Evolutionary conservation across 2,329 filamentous ascomycete species (phyloP).

Genomic region (Thielaviopsis ethacetica): DNA sequence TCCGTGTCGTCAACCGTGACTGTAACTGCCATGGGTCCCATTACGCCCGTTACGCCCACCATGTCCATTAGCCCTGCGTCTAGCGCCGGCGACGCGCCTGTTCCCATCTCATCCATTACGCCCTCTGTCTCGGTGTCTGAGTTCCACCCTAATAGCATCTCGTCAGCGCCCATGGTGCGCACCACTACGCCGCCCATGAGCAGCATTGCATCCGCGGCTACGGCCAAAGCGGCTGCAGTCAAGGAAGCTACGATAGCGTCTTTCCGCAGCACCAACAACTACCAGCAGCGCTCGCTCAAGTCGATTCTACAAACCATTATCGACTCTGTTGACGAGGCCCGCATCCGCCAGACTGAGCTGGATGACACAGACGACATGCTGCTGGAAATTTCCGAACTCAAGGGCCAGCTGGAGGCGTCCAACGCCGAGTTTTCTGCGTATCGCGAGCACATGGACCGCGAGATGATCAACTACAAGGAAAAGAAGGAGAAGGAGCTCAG

Average conservation of each 20-base stretch:
- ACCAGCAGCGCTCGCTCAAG: slow-evolving; percentile 3
- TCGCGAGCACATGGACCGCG: slow-evolving; percentile 8
- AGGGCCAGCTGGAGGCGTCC: slow-evolving; percentile 7
- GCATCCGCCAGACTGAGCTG: slow-evolving; percentile 4
- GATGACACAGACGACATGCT: slow-evolving; percentile 8
- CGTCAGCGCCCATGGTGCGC: not conserved
- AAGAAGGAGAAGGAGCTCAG: slow-evolving; percentile 10
- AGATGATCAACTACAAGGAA: slow-evolving; percentile 8
- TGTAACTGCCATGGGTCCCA: not conserved
- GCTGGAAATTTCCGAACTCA: slow-evolving; percentile 11
- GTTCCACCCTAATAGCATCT: not conserved
- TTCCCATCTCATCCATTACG: not conserved
- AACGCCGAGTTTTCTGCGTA: slow-evolving; percentile 7
- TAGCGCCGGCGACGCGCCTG: not conserved
- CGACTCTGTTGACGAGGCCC: slow-evolving; percentile 8
- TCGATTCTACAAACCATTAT: slow-evolving; percentile 8
- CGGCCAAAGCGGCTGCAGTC: not conserved
- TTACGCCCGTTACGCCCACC: slow-evolving; percentile 4
- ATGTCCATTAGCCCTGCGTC: not conserved
- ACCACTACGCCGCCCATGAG: slow-evolving; percentile 5
- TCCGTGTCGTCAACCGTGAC: not conserved
- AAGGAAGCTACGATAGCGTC: not conserved
- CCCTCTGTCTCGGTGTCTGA: slow-evolving; percentile 6
- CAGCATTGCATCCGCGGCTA: not conserved
- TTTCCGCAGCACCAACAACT: not conserved